phyloP scores from a whole-genome alignment of 768 basidiomycete species.

The Coprinopsis strossmayeri region DNA sequence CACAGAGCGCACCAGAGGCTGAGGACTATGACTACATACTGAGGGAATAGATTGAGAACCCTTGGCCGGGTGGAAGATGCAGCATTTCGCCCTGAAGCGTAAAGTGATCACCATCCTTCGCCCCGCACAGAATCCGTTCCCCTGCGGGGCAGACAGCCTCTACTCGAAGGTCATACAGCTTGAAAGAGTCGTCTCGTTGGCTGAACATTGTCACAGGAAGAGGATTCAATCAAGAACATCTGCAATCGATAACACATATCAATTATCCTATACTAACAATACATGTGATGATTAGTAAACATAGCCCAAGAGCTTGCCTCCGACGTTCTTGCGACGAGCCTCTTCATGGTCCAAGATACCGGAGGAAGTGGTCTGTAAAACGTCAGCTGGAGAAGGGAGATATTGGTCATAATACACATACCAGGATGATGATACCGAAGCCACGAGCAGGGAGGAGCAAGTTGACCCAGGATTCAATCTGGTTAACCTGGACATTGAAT shows the following conservation, averaged over 20 bases:
- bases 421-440: conserved; percentile 94
- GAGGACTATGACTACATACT: conserved; percentile 25
- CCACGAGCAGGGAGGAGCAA: conserved; percentile 92
- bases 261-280: neutral
- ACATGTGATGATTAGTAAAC: conserved; percentile 63
- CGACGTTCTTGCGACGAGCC: conserved; percentile 96
- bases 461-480: conserved; percentile 97
- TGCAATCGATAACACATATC: no score
- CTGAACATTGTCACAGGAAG: no score
- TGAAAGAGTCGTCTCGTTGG: conserved; percentile 34
- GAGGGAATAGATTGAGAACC: conserved; percentile 64
- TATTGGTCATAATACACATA: no score
- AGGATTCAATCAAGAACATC: no score
- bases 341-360: conserved; percentile 99
- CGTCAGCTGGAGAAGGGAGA: no score
- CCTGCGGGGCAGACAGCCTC: conserved; percentile 56
- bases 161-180: conserved; percentile 59
- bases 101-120: conserved; percentile 58
- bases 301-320: conserved; percentile 91
- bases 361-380: conserved; percentile 81
- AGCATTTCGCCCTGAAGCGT: conserved; percentile 60
- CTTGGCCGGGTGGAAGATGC: conserved; percentile 52
- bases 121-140: conserved; percentile 55
- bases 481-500: conserved; percentile 89
- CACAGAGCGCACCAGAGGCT: neutral